Base-by-base conservation (phyloP, 352 stramenopile genomes). In the Globisporangium paddicum region DNA sequence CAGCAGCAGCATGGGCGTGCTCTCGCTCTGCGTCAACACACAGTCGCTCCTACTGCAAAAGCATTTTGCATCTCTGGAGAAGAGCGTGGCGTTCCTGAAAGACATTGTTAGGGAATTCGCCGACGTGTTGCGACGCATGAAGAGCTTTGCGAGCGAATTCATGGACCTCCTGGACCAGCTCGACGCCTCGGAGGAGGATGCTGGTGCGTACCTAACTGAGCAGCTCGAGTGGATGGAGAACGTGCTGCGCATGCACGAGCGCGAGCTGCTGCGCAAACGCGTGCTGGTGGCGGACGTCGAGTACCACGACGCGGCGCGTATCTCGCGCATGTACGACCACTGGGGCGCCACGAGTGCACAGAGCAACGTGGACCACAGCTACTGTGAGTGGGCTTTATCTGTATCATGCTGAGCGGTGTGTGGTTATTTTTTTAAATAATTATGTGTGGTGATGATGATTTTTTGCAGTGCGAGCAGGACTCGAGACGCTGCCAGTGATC, bases 181-280 rank as follows among this genome's bases (percentile, higher is more conserved):
- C 5, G 60, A 61, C 11, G 16, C 50, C n/a, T n/a, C n/a, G n/a
- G n/a, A n/a, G 4, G 55, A 54, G 5, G 57, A 68, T 21, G 35
- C 49, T 19, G 38, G 47, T 0, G 9, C 26, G 16, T 44, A 63
- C 28, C 21, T 69, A n/a, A 34, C 57, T 19, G 53, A 72, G 21
- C 41, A 79, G 61, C 68, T 82, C 45, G 82, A 90, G 63, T 93
- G 82, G 82, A 89, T 88, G 74, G 78, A 89, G 59, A 87, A 74
- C 28, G 82, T 89, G 49, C 55, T 78, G 26, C 45, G 53, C 40
- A 93, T 93, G 82, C 73, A 77, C 50, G 77, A 89, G 60, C 75
- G 70, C 52, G 82, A 93, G 63, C 50, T 73, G 41, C 34, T 81
- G 38, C 79, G 82, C 42, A 90, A 90, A 64, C 68, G 65, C 23